Evolutionary conservation across 768 basidiomycete genomes (phyloP), one percentile per base, ranked within the genome.

Genomic region (Calocybe cyanea): DNA sequence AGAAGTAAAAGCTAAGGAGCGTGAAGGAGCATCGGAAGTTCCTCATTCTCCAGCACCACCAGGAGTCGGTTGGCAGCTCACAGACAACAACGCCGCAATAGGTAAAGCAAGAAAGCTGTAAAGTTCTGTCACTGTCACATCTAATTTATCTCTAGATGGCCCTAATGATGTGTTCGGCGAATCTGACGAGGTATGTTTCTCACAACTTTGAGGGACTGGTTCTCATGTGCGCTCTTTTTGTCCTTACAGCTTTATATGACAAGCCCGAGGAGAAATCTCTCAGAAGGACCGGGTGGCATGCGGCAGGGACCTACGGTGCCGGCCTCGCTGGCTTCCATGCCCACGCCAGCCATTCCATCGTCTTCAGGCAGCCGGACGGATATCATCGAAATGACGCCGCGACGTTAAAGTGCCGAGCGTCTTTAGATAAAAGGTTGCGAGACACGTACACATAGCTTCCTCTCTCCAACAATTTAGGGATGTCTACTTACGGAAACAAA

Each of bases 11-110:
- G 65, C 61, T 4, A 64, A 70, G 38, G 72, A 73, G 36, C 56
- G 55, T n/a, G 57, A 65, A 35, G 63, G 59, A n/a, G 56, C 58
- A 21, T 58, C 52, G 38, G 48, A 63, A 40, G 44, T 49, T 49
- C 42, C 57, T 21, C 60, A 60, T 38, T 59, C 57, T 36, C 58
- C 48, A 18, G 57, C 14, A 8, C 28, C 52, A n/a, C 67, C 70
- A 18, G 48, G 57, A 23, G 68, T 61, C n/a, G 73, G 72, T 10
- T 80, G 76, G 71, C 63, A 70, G 28, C 65, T 85, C 50, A 65
- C 70, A 31, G 81, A 80, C 50, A 68, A 70, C 39, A 75, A 80
- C 46, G 67, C 75, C 34, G 71, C 68, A 25, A 62, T 83, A 41
- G 63, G 76, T 78, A 58, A 55, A 72, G 64, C 46, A 34, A 28